Conservation (phyloP, 768 basidiomycete species). For the Thelephora ganbajun region DNA sequence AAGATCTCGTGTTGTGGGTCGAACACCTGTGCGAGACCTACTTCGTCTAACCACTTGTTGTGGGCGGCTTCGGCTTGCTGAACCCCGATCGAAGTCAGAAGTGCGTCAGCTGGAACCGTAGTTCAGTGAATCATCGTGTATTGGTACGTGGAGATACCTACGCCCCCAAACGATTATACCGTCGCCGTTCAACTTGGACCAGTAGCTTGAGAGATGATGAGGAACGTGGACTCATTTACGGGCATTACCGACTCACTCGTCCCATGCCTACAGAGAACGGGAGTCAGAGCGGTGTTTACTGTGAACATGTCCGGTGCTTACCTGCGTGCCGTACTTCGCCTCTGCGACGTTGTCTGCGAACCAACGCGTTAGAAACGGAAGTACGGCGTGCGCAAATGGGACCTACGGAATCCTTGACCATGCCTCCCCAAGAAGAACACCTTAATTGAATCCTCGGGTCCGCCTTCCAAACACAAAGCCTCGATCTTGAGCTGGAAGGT, state of each 20-base stretch:
- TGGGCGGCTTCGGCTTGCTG: conserved; percentile 36
- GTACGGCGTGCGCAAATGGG: background rate
- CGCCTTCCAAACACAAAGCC: conserved; percentile 30
- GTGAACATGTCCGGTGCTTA: conserved; percentile 8
- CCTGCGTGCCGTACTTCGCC: conserved; percentile 38
- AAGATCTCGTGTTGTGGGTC: too few species aligned
- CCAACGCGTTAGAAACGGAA: background rate
- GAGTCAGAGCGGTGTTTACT: background rate
- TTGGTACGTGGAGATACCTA: conserved; percentile 18
- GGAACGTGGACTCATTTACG: background rate
- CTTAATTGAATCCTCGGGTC: conserved; percentile 34
- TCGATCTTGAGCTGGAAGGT: conserved; percentile 27
- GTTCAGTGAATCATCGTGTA: background rate
- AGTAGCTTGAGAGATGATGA: conserved; percentile 27
- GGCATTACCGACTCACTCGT: conserved; percentile 26
- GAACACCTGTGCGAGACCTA: conserved; percentile 5
- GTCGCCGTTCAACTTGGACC: conserved; percentile 51
- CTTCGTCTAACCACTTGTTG: conserved; percentile 34
- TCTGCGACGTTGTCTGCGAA: conserved; percentile 51
- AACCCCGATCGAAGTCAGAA: conserved; percentile 44
- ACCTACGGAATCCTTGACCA: conserved; percentile 60
- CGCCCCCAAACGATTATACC: conserved; percentile 62
- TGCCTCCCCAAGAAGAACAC: conserved; percentile 55
- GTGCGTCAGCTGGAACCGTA: conserved; percentile 39
- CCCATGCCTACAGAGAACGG: conserved; percentile 35